Percentiles rank a stretch among this genome's conserved stretches.
Evolutionary conservation across 192 early-diverging fungal species (phyloP).

Genomic region (Umbelopsis sp.): DNA sequence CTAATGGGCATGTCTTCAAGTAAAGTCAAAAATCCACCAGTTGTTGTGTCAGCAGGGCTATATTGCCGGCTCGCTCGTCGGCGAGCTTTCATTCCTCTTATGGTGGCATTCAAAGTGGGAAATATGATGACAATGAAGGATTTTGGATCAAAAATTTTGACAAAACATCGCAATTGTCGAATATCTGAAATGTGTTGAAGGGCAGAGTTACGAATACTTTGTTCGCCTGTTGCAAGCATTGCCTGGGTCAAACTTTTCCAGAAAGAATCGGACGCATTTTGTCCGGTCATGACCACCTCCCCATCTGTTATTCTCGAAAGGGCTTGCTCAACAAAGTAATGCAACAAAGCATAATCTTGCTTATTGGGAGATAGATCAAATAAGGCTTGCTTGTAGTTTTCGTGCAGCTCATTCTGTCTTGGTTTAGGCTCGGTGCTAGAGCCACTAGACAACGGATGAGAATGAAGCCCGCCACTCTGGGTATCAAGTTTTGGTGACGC

Average conservation of each 20-base stretch:
- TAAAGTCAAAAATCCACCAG: background rate
- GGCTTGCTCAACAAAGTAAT: conserved; percentile 55
- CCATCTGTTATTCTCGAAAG: conserved; percentile 49
- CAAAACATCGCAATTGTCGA: conserved; percentile 56
- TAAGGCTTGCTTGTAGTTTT: conserved; percentile 27
- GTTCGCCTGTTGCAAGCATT: conserved; percentile 33
- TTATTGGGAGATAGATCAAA: conserved; percentile 25
- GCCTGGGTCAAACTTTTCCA: conserved; percentile 42
- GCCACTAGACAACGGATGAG: background rate
- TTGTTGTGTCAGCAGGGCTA: background rate
- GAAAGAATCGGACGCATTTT: conserved; percentile 41
- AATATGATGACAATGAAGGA: conserved; percentile 52
- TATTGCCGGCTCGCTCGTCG: background rate
- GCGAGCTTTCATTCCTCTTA: conserved; percentile 29
- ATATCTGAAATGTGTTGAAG: conserved; percentile 43
- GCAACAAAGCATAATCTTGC: conserved; percentile 51
- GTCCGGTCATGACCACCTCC: conserved; percentile 44
- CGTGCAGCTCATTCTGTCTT: conserved; percentile 28
- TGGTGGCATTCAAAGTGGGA: conserved; percentile 42
- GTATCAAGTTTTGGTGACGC: conserved; percentile 22
- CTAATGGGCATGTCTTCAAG: background rate
- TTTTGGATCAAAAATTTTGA: conserved; percentile 52
- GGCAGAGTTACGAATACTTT: conserved; percentile 33
- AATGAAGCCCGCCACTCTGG: background rate
- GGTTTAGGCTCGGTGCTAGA: conserved; percentile 21